These are phyloP conservation scores for Tylopilus balloui DNA, from an alignment of 768 basidiomycete species.

Conservation along the genomic window DNA sequence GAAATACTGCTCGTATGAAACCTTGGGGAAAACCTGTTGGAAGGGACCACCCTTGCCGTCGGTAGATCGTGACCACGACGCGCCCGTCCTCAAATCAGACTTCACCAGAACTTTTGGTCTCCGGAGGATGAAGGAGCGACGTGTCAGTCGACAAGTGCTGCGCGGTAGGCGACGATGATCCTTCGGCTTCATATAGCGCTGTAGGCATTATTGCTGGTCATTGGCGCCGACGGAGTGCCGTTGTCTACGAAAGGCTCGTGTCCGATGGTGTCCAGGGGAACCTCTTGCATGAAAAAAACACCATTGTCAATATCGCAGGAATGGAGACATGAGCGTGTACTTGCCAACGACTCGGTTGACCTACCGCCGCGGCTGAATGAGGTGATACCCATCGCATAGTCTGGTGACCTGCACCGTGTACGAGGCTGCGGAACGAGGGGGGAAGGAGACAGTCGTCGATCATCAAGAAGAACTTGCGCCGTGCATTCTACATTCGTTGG, in stretches of 20 bases:
- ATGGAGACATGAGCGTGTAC: no score
- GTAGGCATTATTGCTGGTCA: conserved; percentile 31
- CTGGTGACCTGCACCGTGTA: no score
- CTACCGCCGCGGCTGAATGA: no score
- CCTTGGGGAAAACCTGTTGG: conserved; percentile 60
- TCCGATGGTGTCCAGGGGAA: conserved; percentile 38
- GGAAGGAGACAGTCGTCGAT: no score
- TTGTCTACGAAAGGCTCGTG: conserved; percentile 35
- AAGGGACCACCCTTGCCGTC: conserved; percentile 19
- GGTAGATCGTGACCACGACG: conserved; percentile 37
- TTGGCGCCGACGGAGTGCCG: conserved; percentile 25
- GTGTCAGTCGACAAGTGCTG: conserved; percentile 32
- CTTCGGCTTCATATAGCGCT: conserved; percentile 22
- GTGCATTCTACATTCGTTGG: no score
- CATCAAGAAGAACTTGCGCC: no score
- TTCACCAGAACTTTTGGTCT: conserved; percentile 41
- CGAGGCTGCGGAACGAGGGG: no score
- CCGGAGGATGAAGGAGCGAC: conserved; percentile 40
- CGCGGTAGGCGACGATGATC: background rate
- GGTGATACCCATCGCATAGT: no score
- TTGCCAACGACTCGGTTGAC: no score
- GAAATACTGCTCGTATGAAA: conserved; percentile 54
- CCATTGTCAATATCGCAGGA: conserved; percentile 23
- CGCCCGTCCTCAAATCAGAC: conserved; percentile 44
- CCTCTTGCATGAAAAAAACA: conserved; percentile 21